Evolutionary conservation across 2,329 filamentous ascomycete species (phyloP).

Genomic region (Cercospora sojina): DNA sequence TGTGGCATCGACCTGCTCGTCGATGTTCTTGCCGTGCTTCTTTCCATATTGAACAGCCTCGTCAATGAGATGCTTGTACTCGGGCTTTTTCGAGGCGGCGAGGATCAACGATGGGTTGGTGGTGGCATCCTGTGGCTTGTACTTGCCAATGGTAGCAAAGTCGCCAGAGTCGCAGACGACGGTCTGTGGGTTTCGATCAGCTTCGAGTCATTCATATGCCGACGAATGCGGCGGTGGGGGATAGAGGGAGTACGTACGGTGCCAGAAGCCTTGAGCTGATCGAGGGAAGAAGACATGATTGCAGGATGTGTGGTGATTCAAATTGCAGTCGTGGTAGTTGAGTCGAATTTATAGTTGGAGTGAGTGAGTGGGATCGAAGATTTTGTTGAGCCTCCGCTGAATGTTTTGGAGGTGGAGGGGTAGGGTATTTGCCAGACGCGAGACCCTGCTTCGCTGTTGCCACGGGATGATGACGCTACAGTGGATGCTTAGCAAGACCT

Average conservation of each 20-base stretch:
- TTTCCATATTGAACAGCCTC: constrained; percentile 73
- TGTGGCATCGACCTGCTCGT: constrained; percentile 82
- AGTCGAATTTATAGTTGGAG: constrained; percentile 3
- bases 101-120: constrained; percentile 99
- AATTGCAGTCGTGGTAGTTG: neutral
- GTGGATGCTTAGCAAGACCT: constrained; percentile 6
- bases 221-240: constrained; percentile 6
- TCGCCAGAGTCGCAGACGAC: constrained; percentile 97
- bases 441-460: neutral
- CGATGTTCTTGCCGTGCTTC: constrained; percentile 63
- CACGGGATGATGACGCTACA: constrained; percentile 8
- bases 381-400: constrained; percentile 7
- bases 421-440: neutral
- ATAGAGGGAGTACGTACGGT: constrained; percentile 65
- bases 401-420: constrained; percentile 2
- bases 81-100: constrained; percentile 75
- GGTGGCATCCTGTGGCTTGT: constrained; percentile 99
- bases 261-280: constrained; percentile 95
- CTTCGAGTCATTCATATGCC: constrained; percentile 26
- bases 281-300: constrained; percentile 81
- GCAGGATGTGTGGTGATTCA: constrained; percentile 3
- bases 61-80: constrained; percentile 33
- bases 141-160: constrained; percentile 87
- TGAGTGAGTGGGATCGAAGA: neutral
- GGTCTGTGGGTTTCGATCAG: constrained; percentile 55